Conservation (phyloP, 2,329 filamentous ascomycete genomes). For the Apiospora marii region DNA sequence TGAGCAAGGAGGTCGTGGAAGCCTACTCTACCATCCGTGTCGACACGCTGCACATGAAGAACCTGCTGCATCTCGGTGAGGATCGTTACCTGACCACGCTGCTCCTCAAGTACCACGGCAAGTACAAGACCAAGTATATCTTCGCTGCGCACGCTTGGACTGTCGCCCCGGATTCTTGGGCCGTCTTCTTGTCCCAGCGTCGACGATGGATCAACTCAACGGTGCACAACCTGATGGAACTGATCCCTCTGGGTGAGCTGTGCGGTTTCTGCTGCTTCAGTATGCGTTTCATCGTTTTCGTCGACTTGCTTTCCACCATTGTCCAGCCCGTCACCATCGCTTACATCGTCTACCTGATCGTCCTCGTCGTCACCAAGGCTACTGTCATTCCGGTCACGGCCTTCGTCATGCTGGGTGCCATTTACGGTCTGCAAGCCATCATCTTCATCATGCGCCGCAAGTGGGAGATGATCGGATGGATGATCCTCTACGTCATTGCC, state of each 20-base stretch:
- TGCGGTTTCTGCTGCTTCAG: conserved; percentile 99
- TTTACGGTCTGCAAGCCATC: conserved; percentile 95
- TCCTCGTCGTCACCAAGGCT: conserved; percentile 68
- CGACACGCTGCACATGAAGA: conserved; percentile 99
- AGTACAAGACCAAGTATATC: conserved; percentile 99
- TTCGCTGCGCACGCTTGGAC: conserved; percentile 94
- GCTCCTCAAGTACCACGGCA: conserved; percentile 87
- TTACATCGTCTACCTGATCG: conserved; percentile 90
- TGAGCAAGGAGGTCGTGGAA: conserved; percentile 90
- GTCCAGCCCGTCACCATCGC: conserved; percentile 90
- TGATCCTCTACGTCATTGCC: conserved; percentile 92
- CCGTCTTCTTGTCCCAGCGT: conserved; percentile 95
- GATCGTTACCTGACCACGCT: conserved; percentile 97
- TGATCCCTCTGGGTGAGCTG: conserved; percentile 90
- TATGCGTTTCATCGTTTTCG: conserved; percentile 97
- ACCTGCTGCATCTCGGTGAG: conserved; percentile 93
- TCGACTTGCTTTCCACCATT: conserved; percentile 90
- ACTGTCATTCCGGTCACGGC: conserved; percentile 80
- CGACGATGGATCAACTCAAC: conserved; percentile 99
- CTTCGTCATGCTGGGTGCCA: conserved; percentile 90
- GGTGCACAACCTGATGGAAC: conserved; percentile 95
- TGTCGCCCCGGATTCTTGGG: conserved; percentile 92
- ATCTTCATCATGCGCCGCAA: conserved; percentile 97
- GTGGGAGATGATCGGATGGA: conserved; percentile 99
- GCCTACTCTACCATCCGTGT: conserved; percentile 92